These are phyloP conservation scores for Globisporangium sylvaticum DNA, from an alignment of 352 stramenopile genomes.

Conservation along the genomic window DNA sequence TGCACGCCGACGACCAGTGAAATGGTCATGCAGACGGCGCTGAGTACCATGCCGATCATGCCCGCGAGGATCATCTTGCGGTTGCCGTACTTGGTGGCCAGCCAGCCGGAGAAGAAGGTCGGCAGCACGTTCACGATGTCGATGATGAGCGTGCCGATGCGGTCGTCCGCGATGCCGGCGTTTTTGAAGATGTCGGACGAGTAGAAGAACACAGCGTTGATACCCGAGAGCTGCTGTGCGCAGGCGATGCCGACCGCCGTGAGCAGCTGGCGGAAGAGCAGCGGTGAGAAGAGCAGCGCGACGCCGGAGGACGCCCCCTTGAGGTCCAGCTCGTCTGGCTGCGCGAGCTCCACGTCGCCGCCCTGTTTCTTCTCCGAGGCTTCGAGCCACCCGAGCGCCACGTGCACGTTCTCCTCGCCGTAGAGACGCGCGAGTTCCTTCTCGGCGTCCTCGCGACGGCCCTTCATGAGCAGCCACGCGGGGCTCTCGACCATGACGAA, in stretches of 20 bases:
- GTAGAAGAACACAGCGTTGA: slow-evolving; percentile 58
- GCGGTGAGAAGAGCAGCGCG: slow-evolving; percentile 31
- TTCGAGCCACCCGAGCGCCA: slow-evolving; percentile 30
- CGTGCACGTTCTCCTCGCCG: slow-evolving; percentile 26
- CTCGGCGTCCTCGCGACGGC: slow-evolving; percentile 24
- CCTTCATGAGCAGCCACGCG: slow-evolving; percentile 34
- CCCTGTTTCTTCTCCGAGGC: slow-evolving; percentile 12
- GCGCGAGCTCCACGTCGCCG: slow-evolving; percentile 21
- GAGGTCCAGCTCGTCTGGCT: slow-evolving; percentile 13
- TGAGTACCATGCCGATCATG: slow-evolving; percentile 37
- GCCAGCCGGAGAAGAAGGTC: slow-evolving; percentile 27
- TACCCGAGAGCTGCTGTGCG: slow-evolving; percentile 53
- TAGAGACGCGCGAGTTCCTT: slow-evolving; percentile 26
- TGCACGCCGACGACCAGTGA: slow-evolving; percentile 23
- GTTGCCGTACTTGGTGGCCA: slow-evolving; percentile 43
- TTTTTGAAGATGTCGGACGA: slow-evolving; percentile 38
- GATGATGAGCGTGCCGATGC: slow-evolving; percentile 37
- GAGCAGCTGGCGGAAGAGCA: slow-evolving; percentile 37
- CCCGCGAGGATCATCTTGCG: slow-evolving; percentile 49
- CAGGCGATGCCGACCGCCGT: slow-evolving; percentile 33
- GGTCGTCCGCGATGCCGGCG: slow-evolving; percentile 34
- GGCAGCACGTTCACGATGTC: slow-evolving; percentile 42
- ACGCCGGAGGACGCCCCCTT: not conserved
- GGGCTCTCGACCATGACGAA: slow-evolving; percentile 37
- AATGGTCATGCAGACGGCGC: slow-evolving; percentile 47